Evolutionary conservation across 2,329 filamentous ascomycete species (phyloP), one percentile per base, ranked within the genome.

Genomic region (Xylariaceae sp.): DNA sequence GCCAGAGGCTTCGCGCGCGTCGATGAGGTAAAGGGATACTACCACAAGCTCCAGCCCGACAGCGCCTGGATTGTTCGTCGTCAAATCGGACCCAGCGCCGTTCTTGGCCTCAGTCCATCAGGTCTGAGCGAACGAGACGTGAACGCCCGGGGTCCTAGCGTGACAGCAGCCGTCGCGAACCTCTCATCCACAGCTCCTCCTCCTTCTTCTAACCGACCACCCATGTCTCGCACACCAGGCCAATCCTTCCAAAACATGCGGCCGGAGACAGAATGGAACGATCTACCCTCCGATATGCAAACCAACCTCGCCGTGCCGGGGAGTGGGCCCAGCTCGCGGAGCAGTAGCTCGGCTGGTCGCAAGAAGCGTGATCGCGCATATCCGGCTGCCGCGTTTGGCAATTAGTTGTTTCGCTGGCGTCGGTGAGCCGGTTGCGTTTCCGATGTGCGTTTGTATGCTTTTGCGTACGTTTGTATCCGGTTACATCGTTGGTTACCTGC

Each of bases 201-300:
- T 49, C 30, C 23, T 30, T 4, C 23, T 2, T 30, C 23, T 30
- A 30, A 5, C 2, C 23, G 13, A 42, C 37, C 9, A 42, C 37
- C 37, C 53, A 44, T 45, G 45, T 61, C 61, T 18, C 59, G 57
- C 62, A 60, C 64, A 58, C 45, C 64, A 57, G 45, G 68, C 66
- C 53, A 68, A 51, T 86, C 83, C 0, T 87, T 79, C 70, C 84
- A 87, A 71, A 86, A 82, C 60, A 72, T 76, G 65, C 77, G 84
- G 5, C 80, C 85, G 2, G 80, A 82, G 17, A 82, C 74, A 35
- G 85, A 87, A 68, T 88, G 85, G 85, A 88, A 88, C 72, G 85
- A 88, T 68, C 68, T 88, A 8, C 85, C 85, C 0, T 75, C 77
- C 8, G 84, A 87, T 55, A 85, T 87, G 82, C 66, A 69, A 39